phyloP scores from a whole-genome alignment of 345 rosid species.

The Melaleuca alternifolia region DNA sequence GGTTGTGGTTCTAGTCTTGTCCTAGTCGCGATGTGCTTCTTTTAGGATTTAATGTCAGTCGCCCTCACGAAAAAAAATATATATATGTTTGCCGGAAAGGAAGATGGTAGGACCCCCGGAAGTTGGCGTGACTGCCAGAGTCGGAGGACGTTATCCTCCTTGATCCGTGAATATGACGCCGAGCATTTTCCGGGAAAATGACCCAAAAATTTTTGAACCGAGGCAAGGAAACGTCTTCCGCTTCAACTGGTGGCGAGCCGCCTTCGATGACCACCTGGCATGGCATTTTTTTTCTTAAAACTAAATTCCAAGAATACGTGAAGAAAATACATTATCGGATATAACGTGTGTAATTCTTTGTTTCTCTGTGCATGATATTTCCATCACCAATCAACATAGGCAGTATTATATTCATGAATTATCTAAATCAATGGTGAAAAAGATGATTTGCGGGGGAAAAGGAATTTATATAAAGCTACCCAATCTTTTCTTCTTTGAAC shows the following conservation, averaged over 20 bases:
- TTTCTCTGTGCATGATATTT: no score
- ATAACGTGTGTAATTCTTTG: no score
- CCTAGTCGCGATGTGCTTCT: not conserved
- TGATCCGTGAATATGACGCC: not conserved
- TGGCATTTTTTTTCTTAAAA: not conserved
- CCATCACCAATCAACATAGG: no score
- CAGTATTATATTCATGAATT: no score
- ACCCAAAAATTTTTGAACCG: not conserved
- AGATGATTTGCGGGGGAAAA: no score
- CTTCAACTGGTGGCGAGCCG: not conserved
- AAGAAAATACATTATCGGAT: no score
- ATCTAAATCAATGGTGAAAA: no score
- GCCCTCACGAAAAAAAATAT: not conserved
- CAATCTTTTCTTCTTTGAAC: no score
- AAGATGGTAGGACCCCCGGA: not conserved
- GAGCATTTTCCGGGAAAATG: not conserved
- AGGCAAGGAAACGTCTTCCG: not conserved
- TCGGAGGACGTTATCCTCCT: no score
- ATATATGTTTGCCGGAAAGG: not conserved
- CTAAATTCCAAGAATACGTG: not conserved
- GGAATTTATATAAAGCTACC: no score
- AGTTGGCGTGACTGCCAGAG: not conserved
- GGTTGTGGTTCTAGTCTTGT: not conserved
- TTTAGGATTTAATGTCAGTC: not conserved
- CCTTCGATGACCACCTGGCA: not conserved